phyloP scores from a whole-genome alignment of 768 basidiomycete species.

The Cyclocybe cylindracea region DNA sequence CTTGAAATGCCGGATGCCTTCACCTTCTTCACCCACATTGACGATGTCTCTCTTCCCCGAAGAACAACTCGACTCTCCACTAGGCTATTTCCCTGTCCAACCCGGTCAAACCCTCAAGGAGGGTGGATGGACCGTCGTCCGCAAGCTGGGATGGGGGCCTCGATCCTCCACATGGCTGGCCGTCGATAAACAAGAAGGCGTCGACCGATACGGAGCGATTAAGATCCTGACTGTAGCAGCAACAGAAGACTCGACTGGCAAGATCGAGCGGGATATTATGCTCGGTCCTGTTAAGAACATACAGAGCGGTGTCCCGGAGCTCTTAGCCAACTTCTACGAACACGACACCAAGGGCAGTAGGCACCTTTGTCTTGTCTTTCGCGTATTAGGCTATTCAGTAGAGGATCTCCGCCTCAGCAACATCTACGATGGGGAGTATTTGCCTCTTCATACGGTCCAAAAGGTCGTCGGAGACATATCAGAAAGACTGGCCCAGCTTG shows the following conservation, averaged over 20 bases:
- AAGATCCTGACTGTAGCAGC: slow-evolving; percentile 12
- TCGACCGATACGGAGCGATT: background rate
- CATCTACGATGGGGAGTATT: slow-evolving; percentile 1
- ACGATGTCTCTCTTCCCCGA: slow-evolving; percentile 14
- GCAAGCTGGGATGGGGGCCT: slow-evolving; percentile 53
- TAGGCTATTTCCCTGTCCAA: slow-evolving; percentile 8
- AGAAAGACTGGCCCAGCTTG: background rate
- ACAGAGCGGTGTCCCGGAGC: background rate
- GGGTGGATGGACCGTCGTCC: slow-evolving; percentile 45
- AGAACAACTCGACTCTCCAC: slow-evolving; percentile 15
- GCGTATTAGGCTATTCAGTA: slow-evolving; percentile 7
- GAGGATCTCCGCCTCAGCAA: slow-evolving; percentile 9
- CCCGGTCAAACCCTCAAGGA: slow-evolving; percentile 14
- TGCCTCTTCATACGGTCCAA: slow-evolving; percentile 9
- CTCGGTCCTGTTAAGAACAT: background rate
- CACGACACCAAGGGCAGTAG: slow-evolving; percentile 1
- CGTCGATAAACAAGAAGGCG: slow-evolving; percentile 12
- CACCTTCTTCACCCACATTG: no score
- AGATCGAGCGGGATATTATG: slow-evolving; percentile 3
- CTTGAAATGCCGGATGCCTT: no score
- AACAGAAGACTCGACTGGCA: slow-evolving; percentile 4
- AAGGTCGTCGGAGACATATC: slow-evolving; percentile 7
- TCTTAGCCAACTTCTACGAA: slow-evolving; percentile 7
- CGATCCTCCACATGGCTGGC: slow-evolving; percentile 43
- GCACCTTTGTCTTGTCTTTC: slow-evolving; percentile 9